Base-by-base conservation (phyloP, 306 rosid genomes). In the Citrullus amarus region DNA sequence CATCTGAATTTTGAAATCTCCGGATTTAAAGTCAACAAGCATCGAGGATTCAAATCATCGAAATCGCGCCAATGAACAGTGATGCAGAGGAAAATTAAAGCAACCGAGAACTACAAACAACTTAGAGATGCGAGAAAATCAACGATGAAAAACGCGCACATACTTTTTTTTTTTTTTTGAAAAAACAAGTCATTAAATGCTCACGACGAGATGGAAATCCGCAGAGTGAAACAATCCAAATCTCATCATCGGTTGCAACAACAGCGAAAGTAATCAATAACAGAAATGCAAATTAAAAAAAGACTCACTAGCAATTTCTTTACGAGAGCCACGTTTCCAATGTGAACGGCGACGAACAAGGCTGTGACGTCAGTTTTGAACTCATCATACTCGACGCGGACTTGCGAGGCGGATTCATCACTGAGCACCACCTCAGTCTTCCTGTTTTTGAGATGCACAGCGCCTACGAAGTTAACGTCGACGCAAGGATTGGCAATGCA, bases 391-490 rank as follows among this genome's bases (percentile, higher is more conserved):
- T 82, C 85, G 0, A 94, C 68, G 39, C 88, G 86, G 55, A 92
- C 93, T 39, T 86, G 87, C 69, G 81, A 88, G 46, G 93, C 72
- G 62, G 93, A 87, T 82, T 94, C 97, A 8, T 85, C 86, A 34
- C 62, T 51, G 5, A 88, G 58, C 4, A 89, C 56, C 55, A 92
- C 67, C 82, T 94, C 92, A 0, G 95, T 72, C 81, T 70, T 87
- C 77, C 89, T 80, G 28, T 83, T 84, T 80, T 84, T 86, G 61
- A 94, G 65, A 55, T 71, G 79, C 39, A 94, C 91, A 6, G 93
- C 93, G 67, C 93, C 98, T n/a, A 88, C 80, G 83, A 89, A 90
- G 93, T 92, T 94, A 58, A 94, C 95, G 83, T 94, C 96, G 36
- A 92, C 89, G 50, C 80, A 88, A 55, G 97, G 95, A 88, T 94